phyloP scores from a whole-genome alignment of 2,329 filamentous ascomycete species.

The Fusarium sacchari region DNA sequence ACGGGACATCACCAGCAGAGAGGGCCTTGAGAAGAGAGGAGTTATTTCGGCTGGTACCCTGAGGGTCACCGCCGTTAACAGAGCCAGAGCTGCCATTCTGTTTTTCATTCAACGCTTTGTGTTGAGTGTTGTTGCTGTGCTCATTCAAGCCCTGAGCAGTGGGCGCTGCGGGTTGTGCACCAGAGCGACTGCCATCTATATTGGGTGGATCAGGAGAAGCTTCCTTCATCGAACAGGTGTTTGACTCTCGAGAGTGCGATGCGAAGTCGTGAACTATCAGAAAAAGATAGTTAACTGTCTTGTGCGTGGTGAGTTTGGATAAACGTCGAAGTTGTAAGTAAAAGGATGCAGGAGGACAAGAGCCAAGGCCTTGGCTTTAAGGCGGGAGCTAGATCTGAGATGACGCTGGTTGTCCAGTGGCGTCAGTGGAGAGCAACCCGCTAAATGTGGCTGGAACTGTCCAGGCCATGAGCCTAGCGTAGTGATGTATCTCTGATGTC shows the following conservation, averaged over 20 bases:
- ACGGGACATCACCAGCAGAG: constrained; percentile 42
- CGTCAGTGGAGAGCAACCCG: constrained; percentile 20
- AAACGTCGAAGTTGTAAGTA: constrained; percentile 19
- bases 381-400: constrained; percentile 19
- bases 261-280: constrained; percentile 3
- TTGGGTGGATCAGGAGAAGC: constrained; percentile 62
- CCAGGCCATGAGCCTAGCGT: not conserved
- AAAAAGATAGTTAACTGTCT: constrained; percentile 17
- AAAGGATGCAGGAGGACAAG: constrained; percentile 3
- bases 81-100: constrained; percentile 1
- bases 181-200: constrained; percentile 67
- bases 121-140: constrained; percentile 12
- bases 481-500: not conserved
- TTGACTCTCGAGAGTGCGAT: constrained; percentile 4
- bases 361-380: constrained; percentile 41
- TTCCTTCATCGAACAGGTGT: constrained; percentile 70
- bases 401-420: constrained; percentile 30
- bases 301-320: constrained; percentile 32
- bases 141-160: constrained; percentile 33
- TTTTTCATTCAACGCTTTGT: constrained; percentile 20
- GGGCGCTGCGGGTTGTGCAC: constrained; percentile 63
- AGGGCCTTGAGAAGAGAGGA: constrained; percentile 42
- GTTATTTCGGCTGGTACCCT: constrained; percentile 24
- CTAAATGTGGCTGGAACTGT: constrained; percentile 1
- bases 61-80: constrained; percentile 25